A percentile compares a stretch with the other conserved stretches of the same genome.
phyloP scores from a whole-genome alignment of 192 early-diverging fungal genomes.

The Geosiphon pyriformis region DNA sequence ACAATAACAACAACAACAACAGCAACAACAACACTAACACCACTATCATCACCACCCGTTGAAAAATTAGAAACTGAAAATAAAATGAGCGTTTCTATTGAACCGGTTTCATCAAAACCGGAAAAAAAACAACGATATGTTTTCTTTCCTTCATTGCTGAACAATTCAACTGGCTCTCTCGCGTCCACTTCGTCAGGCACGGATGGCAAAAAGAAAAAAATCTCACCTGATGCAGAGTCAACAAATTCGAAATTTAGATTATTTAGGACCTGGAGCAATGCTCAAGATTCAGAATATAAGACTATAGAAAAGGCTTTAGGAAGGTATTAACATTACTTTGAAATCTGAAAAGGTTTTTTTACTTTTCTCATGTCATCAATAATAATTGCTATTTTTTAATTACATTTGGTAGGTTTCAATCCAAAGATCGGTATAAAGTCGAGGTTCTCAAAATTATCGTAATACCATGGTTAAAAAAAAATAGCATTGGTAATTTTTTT shows the following conservation, averaged over 20 bases:
- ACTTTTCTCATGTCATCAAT: background rate
- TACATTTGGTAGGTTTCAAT: conserved; percentile 17
- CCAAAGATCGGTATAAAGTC: conserved; percentile 21
- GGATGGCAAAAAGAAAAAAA: conserved; percentile 1
- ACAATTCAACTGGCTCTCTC: background rate
- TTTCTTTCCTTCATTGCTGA: background rate
- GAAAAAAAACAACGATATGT: background rate
- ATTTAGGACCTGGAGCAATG: conserved; percentile 10
- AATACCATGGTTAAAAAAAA: conserved; percentile 22
- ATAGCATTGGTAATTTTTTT: conserved; percentile 1
- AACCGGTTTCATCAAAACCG: no score
- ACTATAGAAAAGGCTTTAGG: conserved; percentile 12
- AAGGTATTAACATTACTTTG: background rate
- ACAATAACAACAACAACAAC: background rate
- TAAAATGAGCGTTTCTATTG: no score
- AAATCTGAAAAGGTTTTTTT: background rate
- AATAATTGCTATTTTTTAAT: background rate
- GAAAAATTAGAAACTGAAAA: no score
- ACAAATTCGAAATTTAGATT: conserved; percentile 8
- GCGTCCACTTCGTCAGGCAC: background rate
- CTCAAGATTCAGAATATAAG: conserved; percentile 21
- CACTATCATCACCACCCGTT: no score
- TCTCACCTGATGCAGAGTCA: background rate
- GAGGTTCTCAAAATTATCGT: conserved; percentile 7
- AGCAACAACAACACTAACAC: background rate